Conservation (phyloP, 129 eudicot species). For the carrot (Daucus carota) region DH1_v3.0 NC_030382.2:43444501-43445000, state of each 20-base stretch:
- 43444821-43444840: background rate
- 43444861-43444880: constrained; percentile 51
- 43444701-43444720: background rate
- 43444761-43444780: background rate
- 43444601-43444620: constrained; percentile 87
- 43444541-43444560: constrained; percentile 91
- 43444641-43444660: background rate
- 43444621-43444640: background rate
- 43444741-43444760: background rate
- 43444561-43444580: constrained; percentile 92
- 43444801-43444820: background rate
- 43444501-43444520: constrained; percentile 78
- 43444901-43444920: constrained; percentile 43
- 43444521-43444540: constrained; percentile 99
- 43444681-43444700: background rate
- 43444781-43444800: background rate
- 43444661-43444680: background rate
- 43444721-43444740: background rate
- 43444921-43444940: constrained; percentile 76
- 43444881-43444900: constrained; percentile 72
- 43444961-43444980: constrained; percentile 94
- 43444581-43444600: constrained; percentile 97
- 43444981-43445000: constrained; percentile 95
- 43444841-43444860: constrained; percentile 1
- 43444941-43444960: constrained; percentile 92